phyloP scores from a whole-genome alignment of 75 land plant genomes.

The Cryptomeria japonica region DNA sequence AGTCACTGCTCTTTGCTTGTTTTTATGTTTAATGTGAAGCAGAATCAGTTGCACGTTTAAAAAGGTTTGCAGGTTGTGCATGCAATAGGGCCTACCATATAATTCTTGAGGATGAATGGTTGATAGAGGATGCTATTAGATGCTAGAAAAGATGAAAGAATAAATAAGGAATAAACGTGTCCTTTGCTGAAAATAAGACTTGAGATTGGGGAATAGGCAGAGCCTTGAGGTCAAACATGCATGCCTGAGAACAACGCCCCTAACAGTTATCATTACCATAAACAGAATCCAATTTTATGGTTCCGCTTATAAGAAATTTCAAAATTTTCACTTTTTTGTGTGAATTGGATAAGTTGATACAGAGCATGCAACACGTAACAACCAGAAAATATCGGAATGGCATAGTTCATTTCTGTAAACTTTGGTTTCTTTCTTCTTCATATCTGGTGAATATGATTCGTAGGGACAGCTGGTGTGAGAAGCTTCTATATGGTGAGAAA shows the following conservation, averaged over 20 bases:
- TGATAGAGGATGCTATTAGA: neutral
- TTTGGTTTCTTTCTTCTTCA: neutral
- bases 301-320: neutral
- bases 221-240: neutral
- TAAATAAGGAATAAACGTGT: neutral
- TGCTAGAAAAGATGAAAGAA: neutral
- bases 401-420: neutral
- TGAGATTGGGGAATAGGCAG: neutral
- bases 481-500: neutral
- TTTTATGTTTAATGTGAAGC: neutral
- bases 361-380: neutral
- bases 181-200: neutral
- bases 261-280: neutral
- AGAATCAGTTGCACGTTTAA: neutral
- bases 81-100: neutral
- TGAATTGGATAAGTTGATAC: neutral
- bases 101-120: neutral
- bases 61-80: neutral
- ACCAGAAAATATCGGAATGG: neutral
- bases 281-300: neutral
- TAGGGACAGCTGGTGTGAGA: neutral
- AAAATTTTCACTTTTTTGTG: neutral
- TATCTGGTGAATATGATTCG: neutral
- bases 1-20: neutral
- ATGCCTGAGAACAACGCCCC: neutral